Conservation (phyloP, 768 basidiomycete genomes). For the Mycena amicta region DNA sequence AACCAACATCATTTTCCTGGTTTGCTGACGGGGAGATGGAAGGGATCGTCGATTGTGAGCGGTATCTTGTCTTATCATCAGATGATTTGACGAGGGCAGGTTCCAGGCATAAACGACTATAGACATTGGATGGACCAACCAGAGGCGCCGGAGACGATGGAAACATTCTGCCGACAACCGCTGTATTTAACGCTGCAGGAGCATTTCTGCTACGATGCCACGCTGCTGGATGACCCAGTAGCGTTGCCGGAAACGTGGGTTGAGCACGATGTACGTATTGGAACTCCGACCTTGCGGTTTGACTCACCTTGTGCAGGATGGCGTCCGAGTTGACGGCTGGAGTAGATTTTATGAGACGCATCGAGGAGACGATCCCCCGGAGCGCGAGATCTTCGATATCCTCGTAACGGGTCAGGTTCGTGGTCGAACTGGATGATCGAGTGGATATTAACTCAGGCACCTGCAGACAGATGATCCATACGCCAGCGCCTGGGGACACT, state of each 20-base stretch:
- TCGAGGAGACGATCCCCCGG: slow-evolving; percentile 20
- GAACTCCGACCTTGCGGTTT: slow-evolving; percentile 48
- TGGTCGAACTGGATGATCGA: background rate
- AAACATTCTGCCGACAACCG: slow-evolving; percentile 43
- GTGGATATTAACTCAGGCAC: background rate
- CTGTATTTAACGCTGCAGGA: slow-evolving; percentile 53
- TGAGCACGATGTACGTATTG: slow-evolving; percentile 43
- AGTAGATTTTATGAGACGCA: slow-evolving; percentile 43
- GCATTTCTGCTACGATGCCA: slow-evolving; percentile 43
- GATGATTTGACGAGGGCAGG: slow-evolving; percentile 29
- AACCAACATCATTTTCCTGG: slow-evolving; percentile 42
- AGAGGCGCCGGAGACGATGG: slow-evolving; percentile 37
- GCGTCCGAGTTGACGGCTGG: slow-evolving; percentile 44
- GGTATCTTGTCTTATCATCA: background rate
- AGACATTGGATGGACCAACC: slow-evolving; percentile 36
- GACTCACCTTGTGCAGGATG: slow-evolving; percentile 53
- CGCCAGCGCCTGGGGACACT: slow-evolving; percentile 58
- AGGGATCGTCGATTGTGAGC: slow-evolving; percentile 51
- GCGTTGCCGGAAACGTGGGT: slow-evolving; percentile 27
- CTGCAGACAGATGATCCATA: slow-evolving; percentile 49
- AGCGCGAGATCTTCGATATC: slow-evolving; percentile 42
- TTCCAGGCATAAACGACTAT: slow-evolving; percentile 42
- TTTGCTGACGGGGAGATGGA: slow-evolving; percentile 50
- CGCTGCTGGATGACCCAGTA: slow-evolving; percentile 38
- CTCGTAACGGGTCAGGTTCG: slow-evolving; percentile 52